Base-by-base conservation (phyloP, 352 stramenopile species). In the Globisporangium cylindrosporum region DNA sequence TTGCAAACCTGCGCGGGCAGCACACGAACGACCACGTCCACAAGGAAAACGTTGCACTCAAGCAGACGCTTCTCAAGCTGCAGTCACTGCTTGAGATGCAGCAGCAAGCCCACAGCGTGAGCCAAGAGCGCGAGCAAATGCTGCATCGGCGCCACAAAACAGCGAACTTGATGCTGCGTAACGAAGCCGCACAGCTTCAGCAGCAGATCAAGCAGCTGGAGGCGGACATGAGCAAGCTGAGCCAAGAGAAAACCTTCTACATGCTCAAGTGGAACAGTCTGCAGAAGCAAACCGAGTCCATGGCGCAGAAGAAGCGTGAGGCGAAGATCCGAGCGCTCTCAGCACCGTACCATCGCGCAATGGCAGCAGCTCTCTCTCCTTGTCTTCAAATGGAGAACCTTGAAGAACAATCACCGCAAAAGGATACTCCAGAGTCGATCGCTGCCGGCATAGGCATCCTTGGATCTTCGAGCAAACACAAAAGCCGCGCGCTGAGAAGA, bases 71-170 rank as follows among this genome's bases (percentile, higher is more conserved):
- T 12, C 62, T 92, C 7, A 89, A 87, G 41, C 68, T 94, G 7
- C 81, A 90, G n/a, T 74, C 86, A 15, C 64, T 92, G 15, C 76
- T 82, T 22, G 75, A 83, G 27, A 87, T 90, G 73, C 81, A 92
- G 53, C 77, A 86, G 27, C 73, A 90, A 36, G 81, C 68, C 12
- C 77, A 82, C 4, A 63, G 60, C 20, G 69, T 74, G 2, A 72
- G 68, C 4, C 66, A 62, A 27, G 84, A 91, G 24, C 75, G 82
- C 8, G 79, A 88, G 62, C 48, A 72, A 10, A 56, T 77, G n/a
- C 49, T 80, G 3, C 66, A 74, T 0, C 73, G 79, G 3, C 73
- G 79, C 10, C 79, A 84, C 56, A 66, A 73, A n/a, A 76, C 74
- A 1, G 70, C 67, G 7, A 64, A 83, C 27, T 36, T 63, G 25